phyloP scores from a whole-genome alignment of 2,329 filamentous ascomycete species.

The Fusarium succisae region DNA sequence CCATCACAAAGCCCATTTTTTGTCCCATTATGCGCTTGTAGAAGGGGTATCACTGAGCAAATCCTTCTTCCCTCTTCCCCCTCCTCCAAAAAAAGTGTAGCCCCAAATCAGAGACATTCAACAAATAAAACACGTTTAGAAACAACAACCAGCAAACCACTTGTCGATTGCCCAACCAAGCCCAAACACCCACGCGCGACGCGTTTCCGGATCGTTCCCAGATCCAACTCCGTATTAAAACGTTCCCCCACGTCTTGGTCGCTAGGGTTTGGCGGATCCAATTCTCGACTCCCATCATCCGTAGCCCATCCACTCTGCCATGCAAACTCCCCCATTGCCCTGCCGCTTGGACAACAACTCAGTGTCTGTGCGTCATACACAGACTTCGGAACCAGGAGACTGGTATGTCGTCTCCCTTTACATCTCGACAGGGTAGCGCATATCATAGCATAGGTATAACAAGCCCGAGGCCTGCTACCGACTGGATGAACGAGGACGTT shows the following conservation, averaged over 20 bases:
- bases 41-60: conserved; percentile 13
- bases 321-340: not conserved
- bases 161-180: conserved; percentile 29
- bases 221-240: conserved; percentile 29
- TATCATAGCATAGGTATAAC: conserved; percentile 2
- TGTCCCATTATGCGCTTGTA: conserved; percentile 12
- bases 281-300: conserved; percentile 22
- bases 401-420: conserved; percentile 5
- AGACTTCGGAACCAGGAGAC: conserved; percentile 6
- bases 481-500: conserved; percentile 34
- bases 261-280: conserved; percentile 20
- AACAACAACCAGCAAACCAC: conserved; percentile 18
- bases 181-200: conserved; percentile 30
- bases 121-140: conserved; percentile 24
- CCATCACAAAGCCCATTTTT: conserved; percentile 6
- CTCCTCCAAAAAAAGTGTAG: not conserved
- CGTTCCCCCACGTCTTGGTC: conserved; percentile 14
- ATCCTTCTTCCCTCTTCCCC: not conserved
- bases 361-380: conserved; percentile 27
- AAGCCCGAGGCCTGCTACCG: conserved; percentile 14
- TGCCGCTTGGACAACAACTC: conserved; percentile 11
- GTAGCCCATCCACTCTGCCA: not conserved
- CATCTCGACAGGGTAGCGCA: conserved; percentile 1
- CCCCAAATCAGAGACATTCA: conserved; percentile 33
- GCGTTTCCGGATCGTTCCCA: conserved; percentile 30